Conservation (phyloP, 176 grass and related monocot genomes). For the Musa schizocarpa region DNA sequence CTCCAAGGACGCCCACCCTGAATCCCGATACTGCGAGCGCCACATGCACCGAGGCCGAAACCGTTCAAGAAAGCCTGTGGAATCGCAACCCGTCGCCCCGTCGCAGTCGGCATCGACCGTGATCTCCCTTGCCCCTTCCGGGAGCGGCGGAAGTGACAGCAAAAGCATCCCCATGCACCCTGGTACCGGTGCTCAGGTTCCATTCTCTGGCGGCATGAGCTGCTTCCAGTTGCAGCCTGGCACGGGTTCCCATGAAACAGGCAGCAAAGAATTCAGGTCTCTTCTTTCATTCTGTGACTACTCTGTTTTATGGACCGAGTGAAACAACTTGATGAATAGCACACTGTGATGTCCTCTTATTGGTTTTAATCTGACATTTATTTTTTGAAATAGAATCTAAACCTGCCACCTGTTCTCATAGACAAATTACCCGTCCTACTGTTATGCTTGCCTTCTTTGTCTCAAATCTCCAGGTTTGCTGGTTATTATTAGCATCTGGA, state of each 20-base stretch:
- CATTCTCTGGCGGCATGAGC: constrained; percentile 16
- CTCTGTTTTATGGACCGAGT: neutral
- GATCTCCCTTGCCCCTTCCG: neutral
- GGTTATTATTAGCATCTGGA: too few relatives aligned
- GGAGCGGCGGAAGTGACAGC: neutral
- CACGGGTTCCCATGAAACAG: constrained; percentile 25
- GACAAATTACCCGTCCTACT: too few relatives aligned
- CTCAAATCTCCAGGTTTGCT: too few relatives aligned
- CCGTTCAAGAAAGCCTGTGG: constrained; percentile 99
- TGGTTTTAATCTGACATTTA: too few relatives aligned
- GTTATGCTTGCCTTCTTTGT: too few relatives aligned
- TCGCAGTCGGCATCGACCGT: constrained; percentile 7
- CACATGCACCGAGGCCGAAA: constrained; percentile 93
- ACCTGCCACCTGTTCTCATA: too few relatives aligned
- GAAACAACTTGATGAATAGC: too few relatives aligned
- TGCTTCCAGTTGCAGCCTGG: constrained; percentile 17
- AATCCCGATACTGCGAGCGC: constrained; percentile 97
- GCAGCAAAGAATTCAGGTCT: constrained; percentile 54
- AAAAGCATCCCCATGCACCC: constrained; percentile 1
- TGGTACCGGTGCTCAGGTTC: neutral
- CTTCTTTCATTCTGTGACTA: constrained; percentile 1
- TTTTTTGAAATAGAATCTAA: too few relatives aligned
- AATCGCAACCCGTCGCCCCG: constrained; percentile 53
- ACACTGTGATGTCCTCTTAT: too few relatives aligned
- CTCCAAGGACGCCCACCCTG: constrained; percentile 71